These are phyloP conservation scores for Anthracocystis setariae DNA, from an alignment of 1,284 basidiomycete species.

Conservation along the genomic window DNA sequence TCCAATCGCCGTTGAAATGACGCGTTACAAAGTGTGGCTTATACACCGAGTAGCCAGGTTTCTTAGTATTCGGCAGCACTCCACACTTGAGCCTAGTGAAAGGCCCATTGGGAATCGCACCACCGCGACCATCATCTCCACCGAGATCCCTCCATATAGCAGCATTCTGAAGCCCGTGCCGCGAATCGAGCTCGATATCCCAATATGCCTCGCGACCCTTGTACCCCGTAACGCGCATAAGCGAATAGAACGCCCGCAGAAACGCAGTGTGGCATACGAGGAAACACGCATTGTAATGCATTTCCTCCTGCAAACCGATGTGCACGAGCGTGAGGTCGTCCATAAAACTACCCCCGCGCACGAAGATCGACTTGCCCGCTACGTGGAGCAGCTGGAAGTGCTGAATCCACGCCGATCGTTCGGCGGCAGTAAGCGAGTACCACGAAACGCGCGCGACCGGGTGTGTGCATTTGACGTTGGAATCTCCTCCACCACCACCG, in stretches of 20 bases:
- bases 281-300: slow-evolving; percentile 45
- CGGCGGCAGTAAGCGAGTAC: slow-evolving; percentile 16
- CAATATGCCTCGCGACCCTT: slow-evolving; percentile 32
- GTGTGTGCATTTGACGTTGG: slow-evolving; percentile 25
- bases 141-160: slow-evolving; percentile 12
- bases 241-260: slow-evolving; percentile 24
- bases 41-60: slow-evolving; percentile 16
- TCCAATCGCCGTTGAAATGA: slow-evolving; percentile 38
- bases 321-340: slow-evolving; percentile 39
- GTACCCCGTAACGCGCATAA: slow-evolving; percentile 35
- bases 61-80: slow-evolving; percentile 25
- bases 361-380: slow-evolving; percentile 28
- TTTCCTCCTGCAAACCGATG: slow-evolving; percentile 33
- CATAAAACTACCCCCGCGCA: slow-evolving; percentile 22
- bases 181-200: slow-evolving; percentile 26
- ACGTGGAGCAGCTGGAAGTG: slow-evolving; percentile 7
- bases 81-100: slow-evolving; percentile 11
- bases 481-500: no score
- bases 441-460: slow-evolving; percentile 32
- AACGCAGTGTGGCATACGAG: slow-evolving; percentile 35
- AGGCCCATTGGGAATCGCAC: slow-evolving; percentile 32
- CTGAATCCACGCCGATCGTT: slow-evolving; percentile 17
- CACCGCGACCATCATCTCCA: slow-evolving; percentile 13
- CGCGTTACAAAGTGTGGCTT: slow-evolving; percentile 37
- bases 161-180: slow-evolving; percentile 12